Base-by-base conservation (phyloP, 2,329 filamentous ascomycete genomes). In the Clonostachys solani region DNA sequence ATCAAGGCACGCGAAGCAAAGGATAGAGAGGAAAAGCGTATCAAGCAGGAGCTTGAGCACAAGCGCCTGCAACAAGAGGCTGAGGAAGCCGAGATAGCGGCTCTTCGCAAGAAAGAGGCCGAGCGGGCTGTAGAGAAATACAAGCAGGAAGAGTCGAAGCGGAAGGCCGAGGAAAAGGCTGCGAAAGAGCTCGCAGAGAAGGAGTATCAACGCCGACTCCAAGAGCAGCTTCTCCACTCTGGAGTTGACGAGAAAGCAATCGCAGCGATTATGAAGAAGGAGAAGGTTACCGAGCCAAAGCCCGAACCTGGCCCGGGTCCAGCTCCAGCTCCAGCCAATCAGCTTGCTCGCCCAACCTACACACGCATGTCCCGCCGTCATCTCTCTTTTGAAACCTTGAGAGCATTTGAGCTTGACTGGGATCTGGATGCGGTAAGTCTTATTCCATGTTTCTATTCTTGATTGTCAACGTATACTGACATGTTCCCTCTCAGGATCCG, bases 351-450 rank as follows among this genome's bases (percentile, higher is more conserved):
- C 5, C 75, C 80, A 1, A 83, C 79, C 0, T 84, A 84, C 56
- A 86, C 81, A 13, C 74, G 81, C 52, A 84, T 86, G 80, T 69
- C 80, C 2, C 73, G 81, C 19, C 71, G 72, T 47, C 76, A 86
- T 58, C 64, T 86, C 18, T 84, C 81, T 0, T 70, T 84, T 46
- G 81, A 85, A 65, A 84, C 82, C 5, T 60, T 86, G 48, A 66
- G 73, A 43, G 65, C 64, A 15, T 81, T 77, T 54, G 67, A 72
- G 43, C 74, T 84, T 29, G 78, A 84, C 12, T 85, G 72, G 54
- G 75, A 82, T 46, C 61, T 75, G 44, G 82, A 86, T 52, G 50
- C 64, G 50, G 81, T 83, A 65, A 64, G 77, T 62, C 16, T 35
- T 12, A 15, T 16, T 23, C 33, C 33, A 8, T 4, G 13, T 16